These are phyloP conservation scores for Halteria grandinella DNA, from an alignment of 73 alveolate species.

Conservation along the genomic window DNA sequence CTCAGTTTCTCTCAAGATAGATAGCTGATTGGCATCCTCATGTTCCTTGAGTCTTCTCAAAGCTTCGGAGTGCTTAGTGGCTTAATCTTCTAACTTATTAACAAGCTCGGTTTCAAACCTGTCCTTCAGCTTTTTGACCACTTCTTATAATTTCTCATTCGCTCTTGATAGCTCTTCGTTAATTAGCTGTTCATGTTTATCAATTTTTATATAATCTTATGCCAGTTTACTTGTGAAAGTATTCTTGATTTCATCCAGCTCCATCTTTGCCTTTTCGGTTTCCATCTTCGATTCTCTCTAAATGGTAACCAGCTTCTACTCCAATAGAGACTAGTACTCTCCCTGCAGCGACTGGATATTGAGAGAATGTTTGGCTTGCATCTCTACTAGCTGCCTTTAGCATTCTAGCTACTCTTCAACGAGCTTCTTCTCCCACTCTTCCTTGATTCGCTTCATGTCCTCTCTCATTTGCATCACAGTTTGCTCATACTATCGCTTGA, in stretches of 20 bases:
- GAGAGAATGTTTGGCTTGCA: slow-evolving; percentile 15
- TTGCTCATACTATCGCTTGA: slow-evolving; percentile 18
- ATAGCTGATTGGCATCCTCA: neutral
- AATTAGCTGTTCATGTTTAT: slow-evolving; percentile 57
- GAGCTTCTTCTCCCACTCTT: slow-evolving; percentile 47
- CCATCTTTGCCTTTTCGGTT: slow-evolving; percentile 18
- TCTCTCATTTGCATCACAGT: slow-evolving; percentile 20
- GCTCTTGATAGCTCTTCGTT: slow-evolving; percentile 40
- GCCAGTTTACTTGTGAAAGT: slow-evolving; percentile 24
- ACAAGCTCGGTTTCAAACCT: slow-evolving; percentile 10
- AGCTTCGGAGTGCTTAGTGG: neutral
- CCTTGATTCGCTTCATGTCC: slow-evolving; percentile 53
- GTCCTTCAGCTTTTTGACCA: slow-evolving; percentile 18
- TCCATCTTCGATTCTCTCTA: slow-evolving; percentile 7
- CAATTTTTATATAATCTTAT: slow-evolving; percentile 52
- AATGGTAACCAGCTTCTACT: slow-evolving; percentile 13
- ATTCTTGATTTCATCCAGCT: slow-evolving; percentile 24
- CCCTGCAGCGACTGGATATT: neutral
- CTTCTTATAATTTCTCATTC: neutral
- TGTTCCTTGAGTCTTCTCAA: neutral
- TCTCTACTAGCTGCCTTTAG: slow-evolving; percentile 5
- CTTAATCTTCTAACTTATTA: slow-evolving; percentile 11
- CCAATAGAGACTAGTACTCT: slow-evolving; percentile 33
- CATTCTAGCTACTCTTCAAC: slow-evolving; percentile 18
- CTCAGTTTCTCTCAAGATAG: neutral